Evolutionary conservation across 164 flowering plant species (phyloP).

Genomic region (Berberis thunbergii): DNA sequence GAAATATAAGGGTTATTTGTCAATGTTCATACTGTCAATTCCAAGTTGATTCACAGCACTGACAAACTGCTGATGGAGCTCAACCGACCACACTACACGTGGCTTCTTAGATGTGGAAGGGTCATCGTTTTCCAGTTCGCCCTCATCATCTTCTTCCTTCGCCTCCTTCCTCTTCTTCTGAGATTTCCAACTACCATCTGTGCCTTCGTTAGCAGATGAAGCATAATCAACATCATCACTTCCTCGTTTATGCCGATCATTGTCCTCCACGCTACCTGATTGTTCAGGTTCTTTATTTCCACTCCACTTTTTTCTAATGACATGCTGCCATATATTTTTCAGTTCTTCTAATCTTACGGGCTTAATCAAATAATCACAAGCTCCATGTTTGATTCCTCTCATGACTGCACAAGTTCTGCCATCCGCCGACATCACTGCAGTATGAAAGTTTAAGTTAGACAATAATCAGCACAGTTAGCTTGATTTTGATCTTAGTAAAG

Average conservation of each 20-base stretch:
- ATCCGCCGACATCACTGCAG: conserved; percentile 89
- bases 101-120: conserved; percentile 70
- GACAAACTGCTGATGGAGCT: conserved; percentile 87
- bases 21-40: conserved; percentile 67
- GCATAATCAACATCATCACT: conserved; percentile 51
- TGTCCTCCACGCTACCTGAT: conserved; percentile 53
- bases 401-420: conserved; percentile 58
- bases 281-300: conserved; percentile 48
- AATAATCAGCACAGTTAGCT: conserved; percentile 2
- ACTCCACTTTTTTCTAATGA: conserved; percentile 54
- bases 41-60: conserved; percentile 89
- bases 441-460: conserved; percentile 7
- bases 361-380: conserved; percentile 85
- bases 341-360: conserved; percentile 72
- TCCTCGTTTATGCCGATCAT: conserved; percentile 38
- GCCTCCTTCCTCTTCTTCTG: conserved; percentile 46
- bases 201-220: conserved; percentile 53
- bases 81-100: conserved; percentile 91
- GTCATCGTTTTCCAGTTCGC: conserved; percentile 56
- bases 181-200: conserved; percentile 42
- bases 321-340: conserved; percentile 92
- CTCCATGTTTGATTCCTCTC: conserved; percentile 78
- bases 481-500: neutral
- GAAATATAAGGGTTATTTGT: neutral
- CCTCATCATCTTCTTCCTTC: conserved; percentile 61